Percentiles rank a stretch among this genome's conserved stretches.
Evolutionary conservation across 805 yeast species (phyloP).

Genomic region (Yarrowia sp.): DNA sequence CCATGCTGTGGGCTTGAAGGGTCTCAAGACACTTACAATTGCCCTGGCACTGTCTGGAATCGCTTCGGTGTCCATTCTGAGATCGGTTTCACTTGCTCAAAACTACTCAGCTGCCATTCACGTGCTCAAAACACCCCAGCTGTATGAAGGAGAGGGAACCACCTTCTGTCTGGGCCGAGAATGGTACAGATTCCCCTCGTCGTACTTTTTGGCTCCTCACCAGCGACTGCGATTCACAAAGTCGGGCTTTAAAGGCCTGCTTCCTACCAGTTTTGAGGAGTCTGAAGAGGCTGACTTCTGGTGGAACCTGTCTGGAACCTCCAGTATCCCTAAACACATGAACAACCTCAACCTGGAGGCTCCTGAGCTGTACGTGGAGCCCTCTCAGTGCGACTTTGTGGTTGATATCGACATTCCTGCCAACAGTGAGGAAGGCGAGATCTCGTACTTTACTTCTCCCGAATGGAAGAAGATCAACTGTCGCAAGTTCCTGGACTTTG

Average conservation of each 20-base stretch:
- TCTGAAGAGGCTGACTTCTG: slow-evolving; percentile 47
- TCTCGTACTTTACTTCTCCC: slow-evolving; percentile 42
- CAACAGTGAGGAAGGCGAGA: slow-evolving; percentile 57
- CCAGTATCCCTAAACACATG: slow-evolving; percentile 67
- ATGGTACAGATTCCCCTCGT: slow-evolving; percentile 92
- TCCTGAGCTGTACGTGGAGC: slow-evolving; percentile 58
- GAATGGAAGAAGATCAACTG: slow-evolving; percentile 46
- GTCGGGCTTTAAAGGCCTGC: slow-evolving; percentile 82
- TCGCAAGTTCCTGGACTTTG: slow-evolving; percentile 44
- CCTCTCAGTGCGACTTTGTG: slow-evolving; percentile 67
- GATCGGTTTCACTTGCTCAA: slow-evolving; percentile 65
- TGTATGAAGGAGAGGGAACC: slow-evolving; percentile 50
- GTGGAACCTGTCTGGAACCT: slow-evolving; percentile 46
- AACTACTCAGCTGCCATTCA: slow-evolving; percentile 79
- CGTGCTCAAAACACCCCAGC: slow-evolving; percentile 56
- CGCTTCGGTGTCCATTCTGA: slow-evolving; percentile 53
- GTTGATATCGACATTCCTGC: slow-evolving; percentile 66
- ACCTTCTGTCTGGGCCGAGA: slow-evolving; percentile 92
- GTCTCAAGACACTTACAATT: slow-evolving; percentile 33
- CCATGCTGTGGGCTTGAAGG: slow-evolving; percentile 8
- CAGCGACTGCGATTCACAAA: slow-evolving; percentile 70
- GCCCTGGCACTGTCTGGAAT: slow-evolving; percentile 34
- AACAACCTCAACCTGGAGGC: slow-evolving; percentile 77
- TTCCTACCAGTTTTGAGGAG: slow-evolving; percentile 86
- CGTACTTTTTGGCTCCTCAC: slow-evolving; percentile 75